Evolutionary conservation across 129 eudicot species (phyloP).

Genomic region (Gnaphalium uliginosum): DNA sequence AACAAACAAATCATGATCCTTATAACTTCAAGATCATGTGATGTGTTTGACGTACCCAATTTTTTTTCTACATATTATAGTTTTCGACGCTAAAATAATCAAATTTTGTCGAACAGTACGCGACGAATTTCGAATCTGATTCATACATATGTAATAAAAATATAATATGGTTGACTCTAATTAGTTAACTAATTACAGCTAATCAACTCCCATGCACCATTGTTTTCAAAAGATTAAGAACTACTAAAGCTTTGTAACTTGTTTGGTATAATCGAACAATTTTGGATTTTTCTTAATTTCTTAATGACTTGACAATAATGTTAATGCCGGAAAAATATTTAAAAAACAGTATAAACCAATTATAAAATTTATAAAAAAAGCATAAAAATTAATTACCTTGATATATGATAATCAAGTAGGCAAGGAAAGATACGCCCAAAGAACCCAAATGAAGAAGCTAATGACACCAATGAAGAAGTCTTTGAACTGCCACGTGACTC

Average conservation of each 20-base stretch:
- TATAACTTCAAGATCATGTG: no score
- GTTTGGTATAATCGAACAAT: not conserved
- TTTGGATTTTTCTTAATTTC: not conserved
- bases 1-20: no score
- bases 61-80: no score
- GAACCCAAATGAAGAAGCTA: conserved; percentile 80
- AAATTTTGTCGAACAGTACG: no score
- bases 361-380: not conserved
- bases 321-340: not conserved
- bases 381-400: conserved; percentile 47
- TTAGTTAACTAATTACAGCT: not conserved
- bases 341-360: not conserved
- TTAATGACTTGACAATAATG: not conserved
- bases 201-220: not conserved
- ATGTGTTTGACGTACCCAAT: no score
- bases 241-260: not conserved
- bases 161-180: not conserved
- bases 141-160: not conserved
- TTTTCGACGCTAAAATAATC: no score
- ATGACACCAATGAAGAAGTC: conserved; percentile 69
- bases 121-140: not conserved
- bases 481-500: conserved; percentile 81
- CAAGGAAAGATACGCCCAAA: conserved; percentile 88
- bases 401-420: conserved; percentile 52
- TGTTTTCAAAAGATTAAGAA: not conserved